Evolutionary conservation across 805 yeast genomes (phyloP), one percentile per base, ranked within the genome.

Genomic region (Allodekkera sacchari): DNA sequence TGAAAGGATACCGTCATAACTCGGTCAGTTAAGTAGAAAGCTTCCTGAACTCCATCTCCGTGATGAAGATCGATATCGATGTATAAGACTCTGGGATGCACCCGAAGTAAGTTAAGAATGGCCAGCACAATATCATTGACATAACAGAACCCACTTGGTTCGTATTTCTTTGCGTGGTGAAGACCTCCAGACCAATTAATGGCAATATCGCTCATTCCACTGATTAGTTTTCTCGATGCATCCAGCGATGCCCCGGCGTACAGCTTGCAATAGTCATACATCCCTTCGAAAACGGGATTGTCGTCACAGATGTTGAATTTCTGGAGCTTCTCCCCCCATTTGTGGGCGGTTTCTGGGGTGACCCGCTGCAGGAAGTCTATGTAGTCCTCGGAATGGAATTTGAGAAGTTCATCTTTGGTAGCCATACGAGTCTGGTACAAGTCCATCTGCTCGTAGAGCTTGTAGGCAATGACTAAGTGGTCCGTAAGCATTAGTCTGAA

Each of bases 1-100:
- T 88, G 97, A 67, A 88, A 88, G 8, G 94, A 81, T 44, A 88
- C 88, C 1, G 96, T 88, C 96, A 88, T 87, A 28, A 88, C 97
- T 38, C 97, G 64, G 56, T 88, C 97, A 2, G 96, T 83, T 12
- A 92, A 74, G 60, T 89, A 83, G 51, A 89, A 89, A 1, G 96
- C 96, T 57, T 89, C 97, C 56, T 89, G 95, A 13, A 89, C 97
- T 42, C 97, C 97, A 57, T 89, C 97, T 27, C 97, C 97, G 52
- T 89, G 97, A 55, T 89, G 97, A 10, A 89, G 72, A 55, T 89
- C 97, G 35, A 87, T 88, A 57, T 89, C 97, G 33, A 89, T 83
- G 54, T 89, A 89, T 52, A 89, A 65, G 6, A 89, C 96, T 42
- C 97, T 71, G 25, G 95, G 92, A 57, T 88, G 95, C 42, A 83